Evolutionary conservation across 2,329 filamentous ascomycete species (phyloP), one percentile per base, ranked within the genome.

Genomic region (Xylariaceae sp.): DNA sequence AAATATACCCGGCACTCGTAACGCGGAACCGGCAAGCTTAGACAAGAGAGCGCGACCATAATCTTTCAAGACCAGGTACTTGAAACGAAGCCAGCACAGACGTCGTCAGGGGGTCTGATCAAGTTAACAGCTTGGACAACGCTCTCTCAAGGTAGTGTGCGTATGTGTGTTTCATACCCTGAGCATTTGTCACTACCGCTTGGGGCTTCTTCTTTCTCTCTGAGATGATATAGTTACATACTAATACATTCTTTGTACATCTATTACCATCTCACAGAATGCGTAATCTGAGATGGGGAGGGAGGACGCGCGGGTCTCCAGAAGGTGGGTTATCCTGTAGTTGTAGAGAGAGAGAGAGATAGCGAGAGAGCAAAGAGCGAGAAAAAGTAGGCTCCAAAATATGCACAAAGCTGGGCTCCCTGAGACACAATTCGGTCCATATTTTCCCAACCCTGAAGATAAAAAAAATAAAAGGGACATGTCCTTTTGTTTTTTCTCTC

Each of bases 201-300:
- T 55, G n/a, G 44, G 23, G 17, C 17, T 18, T 18, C 23, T 30
- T 30, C 23, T 30, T 30, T 30, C 23, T 30, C 56, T 55, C 34
- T 35, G 54, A 47, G 30, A 56, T 45, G 51, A 53, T 30, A 56
- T 55, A 62, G 62, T 57, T 64, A 66, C 66, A 67, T 66, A 64
- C 55, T 66, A 62, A 66, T 69, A 69, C 67, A 70, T 62, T 64
- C 59, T 61, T 63, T 66, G 60, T 68, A 69, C 63, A 67, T 51
- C 52, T 56, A 49, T 9, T 52, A 50, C 18, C 49, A 53, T 51
- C 47, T 52, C 54, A 45, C 34, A 54, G 59, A 53, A 42, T 42
- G 11, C 57, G 56, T 52, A 54, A 55, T 60, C 56, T 37, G 53
- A 59, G 57, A 58, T 53, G 39, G 50, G 23, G 23, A 30, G 23